A percentile compares a stretch with the other conserved stretches of the same genome.
These are phyloP conservation scores for Penicillium sp. DNA, from an alignment of 2,329 filamentous ascomycete species.

Conservation along the genomic window DNA sequence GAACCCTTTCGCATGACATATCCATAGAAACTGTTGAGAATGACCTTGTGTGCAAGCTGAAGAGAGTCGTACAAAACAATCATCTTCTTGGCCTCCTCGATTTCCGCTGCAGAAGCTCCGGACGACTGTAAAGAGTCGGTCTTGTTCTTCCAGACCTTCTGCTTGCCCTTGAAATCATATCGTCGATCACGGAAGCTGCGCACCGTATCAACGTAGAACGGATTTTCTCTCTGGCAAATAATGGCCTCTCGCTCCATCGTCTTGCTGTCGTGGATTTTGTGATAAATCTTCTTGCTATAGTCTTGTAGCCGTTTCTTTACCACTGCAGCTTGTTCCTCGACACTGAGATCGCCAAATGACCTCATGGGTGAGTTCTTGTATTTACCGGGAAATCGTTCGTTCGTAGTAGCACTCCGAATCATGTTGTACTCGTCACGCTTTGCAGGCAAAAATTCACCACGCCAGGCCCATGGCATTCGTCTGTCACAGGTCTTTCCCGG, in stretches of 20 bases:
- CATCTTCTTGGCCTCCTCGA: constrained; percentile 98
- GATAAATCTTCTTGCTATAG: constrained; percentile 98
- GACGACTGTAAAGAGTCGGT: constrained; percentile 80
- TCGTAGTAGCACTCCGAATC: constrained; percentile 88
- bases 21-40: constrained; percentile 97
- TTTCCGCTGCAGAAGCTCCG: constrained; percentile 70
- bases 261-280: constrained; percentile 95
- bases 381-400: constrained; percentile 85
- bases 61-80: constrained; percentile 92
- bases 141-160: constrained; percentile 98
- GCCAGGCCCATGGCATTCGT: constrained; percentile 93
- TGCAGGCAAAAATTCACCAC: constrained; percentile 93
- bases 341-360: constrained; percentile 74
- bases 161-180: constrained; percentile 97
- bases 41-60: constrained; percentile 97
- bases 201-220: constrained; percentile 97
- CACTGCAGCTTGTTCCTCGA: constrained; percentile 77
- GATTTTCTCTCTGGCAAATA: constrained; percentile 96
- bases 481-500: constrained; percentile 97
- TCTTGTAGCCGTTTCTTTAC: constrained; percentile 84
- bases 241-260: constrained; percentile 94
- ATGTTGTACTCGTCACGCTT: constrained; percentile 99
- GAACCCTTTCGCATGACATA: constrained; percentile 99
- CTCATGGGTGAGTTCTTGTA: constrained; percentile 66
- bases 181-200: constrained; percentile 93